A percentile compares a stretch with the other conserved stretches of the same genome.
phyloP scores from a whole-genome alignment of 495 filamentous ascomycete species.

The Penicillium antarcticum region DNA sequence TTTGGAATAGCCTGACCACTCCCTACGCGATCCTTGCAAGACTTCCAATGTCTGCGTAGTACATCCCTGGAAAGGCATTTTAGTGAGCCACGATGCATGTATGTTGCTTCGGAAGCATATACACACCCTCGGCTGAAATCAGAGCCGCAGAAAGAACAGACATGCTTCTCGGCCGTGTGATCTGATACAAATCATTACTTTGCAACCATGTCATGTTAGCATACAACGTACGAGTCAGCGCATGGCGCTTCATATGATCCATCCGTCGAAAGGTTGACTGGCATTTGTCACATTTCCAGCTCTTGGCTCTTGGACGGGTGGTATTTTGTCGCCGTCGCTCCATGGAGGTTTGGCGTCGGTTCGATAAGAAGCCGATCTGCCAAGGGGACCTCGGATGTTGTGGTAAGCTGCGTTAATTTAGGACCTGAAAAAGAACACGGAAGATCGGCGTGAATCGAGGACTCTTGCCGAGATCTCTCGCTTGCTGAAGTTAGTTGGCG shows the following conservation, averaged over 20 bases:
- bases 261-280: conserved; percentile 26
- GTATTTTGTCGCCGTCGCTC: conserved; percentile 6
- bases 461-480: background rate
- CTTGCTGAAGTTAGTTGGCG: background rate
- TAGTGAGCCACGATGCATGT: background rate
- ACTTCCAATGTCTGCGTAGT: conserved; percentile 35
- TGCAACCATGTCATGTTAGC: background rate
- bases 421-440: background rate
- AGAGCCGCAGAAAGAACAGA: conserved; percentile 29
- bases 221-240: conserved; percentile 23
- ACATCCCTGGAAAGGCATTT: conserved; percentile 21
- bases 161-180: conserved; percentile 13
- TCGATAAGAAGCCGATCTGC: background rate
- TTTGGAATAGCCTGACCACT: conserved; percentile 24
- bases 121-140: conserved; percentile 34
- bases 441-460: background rate
- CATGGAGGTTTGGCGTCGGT: conserved; percentile 10
- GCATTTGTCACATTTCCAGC: conserved; percentile 30
- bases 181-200: conserved; percentile 15
- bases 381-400: background rate
- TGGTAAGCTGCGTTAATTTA: background rate
- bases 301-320: background rate
- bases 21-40: conserved; percentile 25
- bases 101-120: too few relatives aligned
- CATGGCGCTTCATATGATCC: conserved; percentile 34